Evolutionary conservation across 176 grass and related monocot species (phyloP), one percentile per base, ranked within the genome.

Genomic region (Areca catechu): DNA sequence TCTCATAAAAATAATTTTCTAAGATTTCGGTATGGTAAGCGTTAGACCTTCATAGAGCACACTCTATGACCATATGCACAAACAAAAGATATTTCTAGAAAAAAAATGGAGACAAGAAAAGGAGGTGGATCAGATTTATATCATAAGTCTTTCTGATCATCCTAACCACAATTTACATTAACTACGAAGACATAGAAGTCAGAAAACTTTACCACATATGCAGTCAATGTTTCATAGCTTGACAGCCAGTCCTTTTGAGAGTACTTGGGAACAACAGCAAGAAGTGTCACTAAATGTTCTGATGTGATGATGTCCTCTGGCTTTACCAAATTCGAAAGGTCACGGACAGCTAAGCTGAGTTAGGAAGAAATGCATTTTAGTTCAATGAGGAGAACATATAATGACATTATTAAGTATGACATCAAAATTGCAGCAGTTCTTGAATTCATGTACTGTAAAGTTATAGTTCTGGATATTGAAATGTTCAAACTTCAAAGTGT

Each of bases 241-340:
- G 84, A 74, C n/a, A 92, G 34, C 93, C 93, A 98, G 49, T 98
- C 93, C 29, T 98, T 98, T 61, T 98, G 87, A 43, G 93, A 92
- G 64, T 98, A 98, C 27, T 98, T 98, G 17, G 93, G 70, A 62
- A 98, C 75, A 49, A 98, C 62, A 53, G 93, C 88, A 80, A 98
- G 81, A 78, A 98, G 93, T 19, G 93, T 98, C 10, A 88, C 87
- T 49, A 98, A 78, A 75, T 98, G 86, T 56, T 98, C 93, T 53
- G 93, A 83, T 19, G 76, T 57, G 21, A 98, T 54, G 58, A 98
- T 80, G 59, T 98, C 93, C 49, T 98, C 93, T 14, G 84, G 81
- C 49, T 92, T 92, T 54, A 98, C 81, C 66, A 98, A 67, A 72
- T 83, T 77, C 19, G 93, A 92, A 76, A 98, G 73, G 58, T 98